These are phyloP conservation scores for Picochlorum sp. DNA, from an alignment of 139 green algal species.

Conservation along the genomic window DNA sequence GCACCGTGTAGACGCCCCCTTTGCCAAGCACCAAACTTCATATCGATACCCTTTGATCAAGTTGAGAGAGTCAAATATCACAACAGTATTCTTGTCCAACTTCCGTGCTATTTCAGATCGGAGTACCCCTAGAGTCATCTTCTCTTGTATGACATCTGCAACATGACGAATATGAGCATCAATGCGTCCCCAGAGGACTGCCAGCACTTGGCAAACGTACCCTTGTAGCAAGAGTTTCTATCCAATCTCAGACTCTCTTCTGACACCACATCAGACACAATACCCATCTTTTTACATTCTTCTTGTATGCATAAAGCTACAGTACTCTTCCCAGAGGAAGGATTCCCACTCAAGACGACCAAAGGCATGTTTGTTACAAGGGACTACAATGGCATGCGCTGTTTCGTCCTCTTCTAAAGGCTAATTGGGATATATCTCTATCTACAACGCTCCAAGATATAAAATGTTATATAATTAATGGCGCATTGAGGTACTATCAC, in stretches of 20 bases:
- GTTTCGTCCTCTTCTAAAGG: too few relatives aligned
- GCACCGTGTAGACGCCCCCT: constrained; percentile 65
- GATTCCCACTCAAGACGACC: constrained; percentile 76
- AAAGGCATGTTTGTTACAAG: constrained; percentile 46
- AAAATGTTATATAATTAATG: too few relatives aligned
- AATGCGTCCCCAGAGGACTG: background rate
- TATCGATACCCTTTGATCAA: constrained; percentile 87
- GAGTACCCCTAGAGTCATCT: constrained; percentile 64
- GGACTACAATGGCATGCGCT: too few relatives aligned
- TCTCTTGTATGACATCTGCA: constrained; percentile 62
- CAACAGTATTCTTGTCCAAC: constrained; percentile 21
- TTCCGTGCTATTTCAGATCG: constrained; percentile 61
- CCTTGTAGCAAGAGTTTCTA: constrained; percentile 57
- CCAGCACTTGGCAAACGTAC: constrained; percentile 16
- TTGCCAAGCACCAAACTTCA: constrained; percentile 88
- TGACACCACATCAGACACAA: constrained; percentile 53
- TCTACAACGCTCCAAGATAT: too few relatives aligned
- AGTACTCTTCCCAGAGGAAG: constrained; percentile 72
- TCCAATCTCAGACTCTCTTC: constrained; percentile 62
- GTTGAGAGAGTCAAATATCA: constrained; percentile 90
- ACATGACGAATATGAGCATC: background rate
- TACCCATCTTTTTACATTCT: constrained; percentile 22
- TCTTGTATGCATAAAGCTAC: constrained; percentile 36
- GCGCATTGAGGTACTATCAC: too few relatives aligned
- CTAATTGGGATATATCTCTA: too few relatives aligned